Conservation (phyloP, 2,329 filamentous ascomycete genomes). For the Trichoderma harzianum region DNA sequence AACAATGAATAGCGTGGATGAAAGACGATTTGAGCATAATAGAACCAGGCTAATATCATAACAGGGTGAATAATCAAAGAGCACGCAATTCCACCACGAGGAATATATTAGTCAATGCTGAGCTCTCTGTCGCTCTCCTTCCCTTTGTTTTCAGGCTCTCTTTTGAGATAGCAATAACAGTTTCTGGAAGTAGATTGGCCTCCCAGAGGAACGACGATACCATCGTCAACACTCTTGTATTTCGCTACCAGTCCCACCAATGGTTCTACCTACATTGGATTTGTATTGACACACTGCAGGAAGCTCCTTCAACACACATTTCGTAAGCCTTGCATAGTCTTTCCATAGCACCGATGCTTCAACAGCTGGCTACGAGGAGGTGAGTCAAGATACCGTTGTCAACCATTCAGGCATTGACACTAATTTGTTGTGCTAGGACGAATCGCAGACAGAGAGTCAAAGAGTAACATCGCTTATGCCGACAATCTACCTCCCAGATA, state of each 20-base stretch:
- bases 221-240: not conserved
- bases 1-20: not conserved
- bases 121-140: not conserved
- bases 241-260: too few species aligned
- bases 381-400: not conserved
- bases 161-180: not conserved
- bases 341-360: not conserved
- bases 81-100: not conserved
- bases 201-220: too few species aligned
- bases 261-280: too few species aligned
- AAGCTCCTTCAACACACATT: too few species aligned
- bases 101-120: not conserved
- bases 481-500: not conserved
- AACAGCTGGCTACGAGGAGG: not conserved
- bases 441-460: not conserved
- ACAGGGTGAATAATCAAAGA: not conserved
- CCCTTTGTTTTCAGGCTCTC: not conserved
- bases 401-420: not conserved
- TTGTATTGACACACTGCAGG: too few species aligned
- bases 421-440: not conserved
- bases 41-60: not conserved
- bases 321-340: not conserved
- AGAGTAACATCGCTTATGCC: not conserved
- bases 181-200: not conserved
- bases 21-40: not conserved